phyloP scores from a whole-genome alignment of 257 asterid species.

The Solanum etuberosum region DNA sequence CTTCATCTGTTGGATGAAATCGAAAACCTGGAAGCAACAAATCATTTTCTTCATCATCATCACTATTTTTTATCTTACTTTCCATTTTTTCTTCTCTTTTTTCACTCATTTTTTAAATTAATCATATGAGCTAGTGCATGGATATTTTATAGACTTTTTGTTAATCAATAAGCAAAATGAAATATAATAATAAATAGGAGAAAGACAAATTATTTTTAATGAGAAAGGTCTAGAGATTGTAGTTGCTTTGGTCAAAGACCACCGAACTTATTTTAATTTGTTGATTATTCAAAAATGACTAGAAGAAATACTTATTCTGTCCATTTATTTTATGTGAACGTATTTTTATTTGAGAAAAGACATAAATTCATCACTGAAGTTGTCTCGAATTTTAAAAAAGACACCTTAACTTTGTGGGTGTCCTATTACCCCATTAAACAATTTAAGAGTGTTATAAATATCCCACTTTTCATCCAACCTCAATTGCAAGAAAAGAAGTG shows the following conservation, averaged over 20 bases:
- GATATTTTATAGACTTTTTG: background rate
- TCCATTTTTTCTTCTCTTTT: background rate
- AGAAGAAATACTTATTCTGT: background rate
- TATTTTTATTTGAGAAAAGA: background rate
- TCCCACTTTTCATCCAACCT: too few species aligned
- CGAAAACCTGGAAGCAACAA: conserved; percentile 3
- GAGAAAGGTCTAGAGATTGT: background rate
- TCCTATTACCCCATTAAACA: too few species aligned
- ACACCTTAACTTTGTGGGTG: too few species aligned
- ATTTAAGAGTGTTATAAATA: too few species aligned
- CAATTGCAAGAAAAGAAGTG: too few species aligned
- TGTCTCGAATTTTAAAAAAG: too few species aligned
- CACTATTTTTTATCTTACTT: background rate
- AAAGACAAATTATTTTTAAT: background rate
- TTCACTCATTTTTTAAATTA: background rate
- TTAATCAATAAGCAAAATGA: background rate
- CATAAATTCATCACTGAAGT: too few species aligned
- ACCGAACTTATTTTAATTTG: background rate
- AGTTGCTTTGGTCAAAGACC: background rate
- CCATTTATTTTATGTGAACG: background rate
- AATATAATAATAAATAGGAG: background rate
- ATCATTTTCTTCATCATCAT: background rate
- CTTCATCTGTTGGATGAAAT: conserved; percentile 4
- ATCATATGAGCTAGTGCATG: background rate
- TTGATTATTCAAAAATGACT: background rate